Conservation (phyloP, 805 yeast species). For the Pichia rugopelliculosa region DNA sequence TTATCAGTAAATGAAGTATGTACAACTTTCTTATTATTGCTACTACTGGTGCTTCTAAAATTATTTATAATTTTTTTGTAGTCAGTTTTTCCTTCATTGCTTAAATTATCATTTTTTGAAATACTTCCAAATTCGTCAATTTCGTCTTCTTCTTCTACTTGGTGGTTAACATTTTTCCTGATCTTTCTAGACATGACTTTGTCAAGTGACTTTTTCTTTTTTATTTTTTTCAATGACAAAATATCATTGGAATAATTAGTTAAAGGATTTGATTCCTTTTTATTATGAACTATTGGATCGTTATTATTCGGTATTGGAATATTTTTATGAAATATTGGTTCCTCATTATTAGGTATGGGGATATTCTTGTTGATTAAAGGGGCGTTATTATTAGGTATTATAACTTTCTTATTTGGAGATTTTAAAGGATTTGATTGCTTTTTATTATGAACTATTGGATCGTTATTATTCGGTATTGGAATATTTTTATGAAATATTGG, state of each 20-base stretch:
- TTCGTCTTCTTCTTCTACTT: background rate
- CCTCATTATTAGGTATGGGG: no score
- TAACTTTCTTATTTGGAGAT: no score
- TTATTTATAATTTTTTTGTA: background rate
- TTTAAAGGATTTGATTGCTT: background rate
- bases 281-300: no score
- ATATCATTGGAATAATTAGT: background rate
- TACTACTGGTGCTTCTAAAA: background rate
- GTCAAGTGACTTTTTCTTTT: background rate
- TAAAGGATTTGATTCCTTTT: background rate
- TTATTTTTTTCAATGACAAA: background rate
- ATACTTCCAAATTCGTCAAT: background rate
- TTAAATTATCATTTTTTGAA: background rate
- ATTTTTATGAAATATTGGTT: no score
- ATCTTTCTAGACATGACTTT: background rate
- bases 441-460: no score
- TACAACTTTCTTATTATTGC: background rate
- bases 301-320: background rate
- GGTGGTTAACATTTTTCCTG: background rate
- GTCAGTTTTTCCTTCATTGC: background rate
- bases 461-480: background rate
- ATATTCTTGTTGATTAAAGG: no score
- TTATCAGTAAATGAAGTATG: background rate
- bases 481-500: no score
- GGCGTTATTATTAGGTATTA: no score